Base-by-base conservation (phyloP, 352 stramenopile species). In the Globisporangium lucens region DNA sequence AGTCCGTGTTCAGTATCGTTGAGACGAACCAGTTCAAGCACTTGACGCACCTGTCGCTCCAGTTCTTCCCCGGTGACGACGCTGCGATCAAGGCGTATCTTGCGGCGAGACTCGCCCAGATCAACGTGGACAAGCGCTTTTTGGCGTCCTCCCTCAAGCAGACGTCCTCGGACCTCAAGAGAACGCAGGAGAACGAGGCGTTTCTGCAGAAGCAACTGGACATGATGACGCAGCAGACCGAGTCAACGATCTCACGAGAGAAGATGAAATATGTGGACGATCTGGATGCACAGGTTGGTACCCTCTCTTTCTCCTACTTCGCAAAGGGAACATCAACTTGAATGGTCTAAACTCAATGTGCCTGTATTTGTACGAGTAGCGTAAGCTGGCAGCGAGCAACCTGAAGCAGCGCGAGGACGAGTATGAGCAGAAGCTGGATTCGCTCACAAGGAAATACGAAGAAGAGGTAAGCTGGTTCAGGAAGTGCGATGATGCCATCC, bases 1-100 rank as follows among this genome's bases (percentile, higher is more conserved):
- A 88, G 56, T 90, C 81, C 4, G 71, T 91, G 22, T 98, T 98
- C 71, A 96, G 86, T 38, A 93, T 98, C 52, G 90, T 98, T 49
- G 95, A 98, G 78, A 96, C 93, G 24, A 98, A 98, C 61, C 84
- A 72, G 27, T 98, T 98, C 82, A 98, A 98, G 79, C 88, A 98
- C 69, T 69, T 98, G 65, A 98, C 91, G 56, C 95, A 98, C 66
- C 74, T 98, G 15, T 97, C 88, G 47, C 76, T 98, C 17, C 72
- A 79, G 49, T 97, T 98, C 66, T 74, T 77, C 29, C 80, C 89
- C 3, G 92, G 91, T 29, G 85, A 97, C 61, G 94, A 98, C 70
- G 76, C 78, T 1, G 76, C 81, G 4, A 91, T 98, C 69, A 98
- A 98, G 68, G 69, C 84, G 41, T 98, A 98, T 70, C 73, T 98